Conservation (phyloP, 352 stramenopile genomes). For the Peronospora farinosa region DNA sequence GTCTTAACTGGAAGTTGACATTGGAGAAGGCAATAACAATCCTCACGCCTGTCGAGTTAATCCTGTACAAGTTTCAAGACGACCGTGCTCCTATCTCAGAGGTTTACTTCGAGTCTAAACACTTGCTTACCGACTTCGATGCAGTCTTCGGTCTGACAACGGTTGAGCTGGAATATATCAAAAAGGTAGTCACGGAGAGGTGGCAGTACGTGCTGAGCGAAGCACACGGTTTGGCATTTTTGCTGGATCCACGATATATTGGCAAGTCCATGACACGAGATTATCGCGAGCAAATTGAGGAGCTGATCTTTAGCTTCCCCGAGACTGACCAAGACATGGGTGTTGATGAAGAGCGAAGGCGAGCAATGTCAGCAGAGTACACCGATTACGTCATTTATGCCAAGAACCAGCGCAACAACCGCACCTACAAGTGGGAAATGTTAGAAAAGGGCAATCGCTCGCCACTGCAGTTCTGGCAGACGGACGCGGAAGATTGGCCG, state of each 20-base stretch:
- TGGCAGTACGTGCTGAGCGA: slow-evolving; percentile 75
- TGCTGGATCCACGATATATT: slow-evolving; percentile 75
- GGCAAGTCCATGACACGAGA: slow-evolving; percentile 78
- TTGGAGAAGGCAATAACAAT: slow-evolving; percentile 77
- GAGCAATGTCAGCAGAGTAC: slow-evolving; percentile 67
- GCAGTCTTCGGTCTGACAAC: slow-evolving; percentile 59
- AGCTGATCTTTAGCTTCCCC: slow-evolving; percentile 76
- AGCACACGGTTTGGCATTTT: slow-evolving; percentile 62
- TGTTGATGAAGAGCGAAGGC: slow-evolving; percentile 61
- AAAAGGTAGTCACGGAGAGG: slow-evolving; percentile 69
- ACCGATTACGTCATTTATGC: slow-evolving; percentile 76
- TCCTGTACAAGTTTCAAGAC: slow-evolving; percentile 81
- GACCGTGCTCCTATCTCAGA: slow-evolving; percentile 72
- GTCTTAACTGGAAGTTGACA: slow-evolving; percentile 74
- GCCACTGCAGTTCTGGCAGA: slow-evolving; percentile 77
- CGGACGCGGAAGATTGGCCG: slow-evolving; percentile 70
- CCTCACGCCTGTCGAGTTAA: slow-evolving; percentile 68
- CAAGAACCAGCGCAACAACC: slow-evolving; percentile 73
- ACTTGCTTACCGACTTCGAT: slow-evolving; percentile 73
- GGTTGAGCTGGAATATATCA: slow-evolving; percentile 74
- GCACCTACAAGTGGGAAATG: slow-evolving; percentile 84
- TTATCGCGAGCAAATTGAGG: slow-evolving; percentile 79
- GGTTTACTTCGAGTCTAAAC: slow-evolving; percentile 78
- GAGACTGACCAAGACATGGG: slow-evolving; percentile 60
- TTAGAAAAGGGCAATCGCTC: slow-evolving; percentile 72